Evolutionary conservation across 2,329 filamentous ascomycete genomes (phyloP), one percentile per base, ranked within the genome.

Genomic region (Colletotrichum chlorophyti): DNA sequence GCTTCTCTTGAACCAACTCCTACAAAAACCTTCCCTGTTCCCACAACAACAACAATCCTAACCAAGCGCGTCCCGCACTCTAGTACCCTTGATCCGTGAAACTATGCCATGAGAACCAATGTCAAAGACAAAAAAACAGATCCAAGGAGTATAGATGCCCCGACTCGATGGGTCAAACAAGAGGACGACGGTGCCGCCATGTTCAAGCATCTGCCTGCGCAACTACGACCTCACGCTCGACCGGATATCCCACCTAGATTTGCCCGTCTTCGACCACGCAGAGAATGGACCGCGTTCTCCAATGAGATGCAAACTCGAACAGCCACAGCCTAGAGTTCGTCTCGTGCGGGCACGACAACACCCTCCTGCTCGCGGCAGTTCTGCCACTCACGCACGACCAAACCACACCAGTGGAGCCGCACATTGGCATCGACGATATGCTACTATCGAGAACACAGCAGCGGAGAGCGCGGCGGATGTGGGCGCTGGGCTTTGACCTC

Each of bases 271-370:
- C 6, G 3, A 40, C 1, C 24, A n/a, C 21, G 19, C 37, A 8
- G 10, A n/a, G 17, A 5, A 40, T 24, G 37, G 37, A 9, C 35
- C 17, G 35, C 35, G 3, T 17, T 6, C 1, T 21, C n/a, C 35
- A 38, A 14, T 38, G 2, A 5, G 14, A 2, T 17, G 14, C 14
- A 6, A 19, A 19, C 14, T 6, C 19, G 14, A 17, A 38, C 35
- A 5, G n/a, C 35, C 65, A 65, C 35, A 64, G 66, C 37, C 34
- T 65, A 11, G 65, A 67, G 50, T 66, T 65, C 26, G 65, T 64
- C 5, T 38, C 66, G 3, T 65, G 65, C 10, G 35, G 35, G 27
- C 27, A 7, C 12, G 27, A 31, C n/a, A n/a, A n/a, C n/a, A n/a
- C n/a, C n/a, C n/a, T n/a, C n/a, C n/a, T n/a, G n/a, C n/a, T n/a